Evolutionary conservation across 2,329 filamentous ascomycete species (phyloP), one percentile per base, ranked within the genome.

Genomic region (Sordariomycetes sp.): DNA sequence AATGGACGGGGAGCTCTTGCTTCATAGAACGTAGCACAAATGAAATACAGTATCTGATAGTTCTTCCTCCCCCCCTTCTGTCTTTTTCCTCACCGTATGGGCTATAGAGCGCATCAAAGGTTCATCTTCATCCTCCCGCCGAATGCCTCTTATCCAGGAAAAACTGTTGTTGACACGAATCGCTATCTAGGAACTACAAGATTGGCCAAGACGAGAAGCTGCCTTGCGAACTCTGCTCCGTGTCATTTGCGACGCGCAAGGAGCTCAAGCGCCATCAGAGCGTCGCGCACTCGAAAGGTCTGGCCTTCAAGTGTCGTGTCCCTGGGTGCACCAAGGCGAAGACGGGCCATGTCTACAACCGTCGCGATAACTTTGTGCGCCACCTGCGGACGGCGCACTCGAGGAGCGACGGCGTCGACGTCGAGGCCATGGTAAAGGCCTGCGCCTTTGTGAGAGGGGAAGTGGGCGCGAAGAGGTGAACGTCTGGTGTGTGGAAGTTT

Each of bases 311-410:
- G 24, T 66, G 65, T 60, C 63, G 60, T 24, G 61, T 66, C 35
- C 37, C 58, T n/a, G 63, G 64, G n/a, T 66, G 65, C 60, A 61
- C 60, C 22, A 66, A 66, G 59, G 62, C 64, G 53, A 59, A 60
- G 59, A 64, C 58, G 37, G 61, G 62, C 7, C 64, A 66, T 57
- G 61, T 66, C 28, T 66, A 66, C 55, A 66, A 66, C 57, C 64
- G 65, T 16, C 61, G 62, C 24, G 65, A 66, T 60, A 66, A 66
- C 62, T 66, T 66, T 53, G 55, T 63, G 32, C 58, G 65, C 12
- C 65, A 66, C 57, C 59, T 66, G 25, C 59, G 62, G 53, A 65
- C 62, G 40, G 62, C 62, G 54, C 65, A 66, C 57, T 55, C 57
- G 46, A 60, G 55, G 25, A 48, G 57, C 2, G 56, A 59, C n/a